Conservation (phyloP, 169 alveolate genomes). For the Theileria parva region DNA sequence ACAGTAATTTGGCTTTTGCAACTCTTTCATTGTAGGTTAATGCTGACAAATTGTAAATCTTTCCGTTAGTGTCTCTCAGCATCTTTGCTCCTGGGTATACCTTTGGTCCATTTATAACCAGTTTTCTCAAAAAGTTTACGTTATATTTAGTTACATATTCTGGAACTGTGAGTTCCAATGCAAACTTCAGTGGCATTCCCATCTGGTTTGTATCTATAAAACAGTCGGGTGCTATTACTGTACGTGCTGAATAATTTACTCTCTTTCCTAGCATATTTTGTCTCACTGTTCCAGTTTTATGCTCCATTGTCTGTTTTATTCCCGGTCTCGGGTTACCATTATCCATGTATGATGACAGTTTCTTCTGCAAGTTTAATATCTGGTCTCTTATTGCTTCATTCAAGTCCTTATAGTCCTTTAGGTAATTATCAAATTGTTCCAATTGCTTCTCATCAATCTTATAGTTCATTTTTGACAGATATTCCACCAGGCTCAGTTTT, state of each 20-base stretch:
- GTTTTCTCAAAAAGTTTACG: constrained; percentile 81
- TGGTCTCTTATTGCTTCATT: constrained; percentile 61
- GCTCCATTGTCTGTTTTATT: constrained; percentile 91
- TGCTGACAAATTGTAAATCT: constrained; percentile 63
- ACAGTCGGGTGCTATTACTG: constrained; percentile 98
- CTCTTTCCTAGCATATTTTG: constrained; percentile 98
- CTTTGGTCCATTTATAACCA: constrained; percentile 92
- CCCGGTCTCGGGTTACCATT: constrained; percentile 82
- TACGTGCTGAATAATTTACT: constrained; percentile 97
- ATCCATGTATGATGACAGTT: constrained; percentile 41
- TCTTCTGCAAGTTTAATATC: constrained; percentile 60
- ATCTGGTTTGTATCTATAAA: constrained; percentile 94
- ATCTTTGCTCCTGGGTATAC: constrained; percentile 96
- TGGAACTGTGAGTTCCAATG: constrained; percentile 91
- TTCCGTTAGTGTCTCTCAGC: constrained; percentile 77
- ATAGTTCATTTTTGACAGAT: constrained; percentile 18
- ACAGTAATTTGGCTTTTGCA: constrained; percentile 83
- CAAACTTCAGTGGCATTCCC: constrained; percentile 94
- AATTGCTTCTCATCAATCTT: constrained; percentile 35
- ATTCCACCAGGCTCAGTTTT: constrained; percentile 33
- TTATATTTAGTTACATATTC: constrained; percentile 90
- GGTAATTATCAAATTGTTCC: constrained; percentile 70
- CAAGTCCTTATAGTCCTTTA: constrained; percentile 69
- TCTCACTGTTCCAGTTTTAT: constrained; percentile 95
- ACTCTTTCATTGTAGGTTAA: constrained; percentile 78